Base-by-base conservation (phyloP, 768 basidiomycete genomes). In the Xerocomellus intermedius region DNA sequence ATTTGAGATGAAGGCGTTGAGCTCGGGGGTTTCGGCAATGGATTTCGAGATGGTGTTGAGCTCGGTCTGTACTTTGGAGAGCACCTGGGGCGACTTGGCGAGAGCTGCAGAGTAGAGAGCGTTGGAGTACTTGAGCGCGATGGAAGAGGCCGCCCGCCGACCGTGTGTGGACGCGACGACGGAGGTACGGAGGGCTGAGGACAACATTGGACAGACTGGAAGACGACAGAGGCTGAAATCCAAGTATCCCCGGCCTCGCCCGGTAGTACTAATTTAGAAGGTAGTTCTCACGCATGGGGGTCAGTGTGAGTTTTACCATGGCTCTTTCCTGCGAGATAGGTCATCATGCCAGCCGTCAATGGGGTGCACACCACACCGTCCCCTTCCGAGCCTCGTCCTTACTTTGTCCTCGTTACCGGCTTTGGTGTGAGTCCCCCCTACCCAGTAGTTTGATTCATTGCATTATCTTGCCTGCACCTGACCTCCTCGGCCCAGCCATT, bases 11-110 rank as follows among this genome's bases (percentile, higher is more conserved):
- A 96, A 91, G 4, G 82, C 71, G 55, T 74, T 75, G 63, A 94
- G 72, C 62, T 86, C 84, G 53, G 86, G 78, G 55, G 82, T 79
- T 36, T 79, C 75, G 67, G 82, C 79, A 72, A 98, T 82, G 70
- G 86, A 77, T 68, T 79, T 79, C 60, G 85, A 77, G 71, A 98
- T 82, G 61, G 75, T 73, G 64, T 74, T 76, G 61, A 98, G 84
- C 69, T 98, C 97, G 45, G 84, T 68, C 73, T 94, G 90, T 65
- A 98, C 91, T 70, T 89, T 86, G 74, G 73, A 85, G 73, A 98
- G 87, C 44, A 83, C 81, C 69, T 85, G 82, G 24, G 91, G 86
- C 4, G 93, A 94, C 76, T 89, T 89, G 61, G 83, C 77, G 65
- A 94, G 84, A 8, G 91, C 88, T 35, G 91, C 91, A 38, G 82